phyloP scores from a whole-genome alignment of 306 rosid species.

The Pyrus bretschneideri region DNA sequence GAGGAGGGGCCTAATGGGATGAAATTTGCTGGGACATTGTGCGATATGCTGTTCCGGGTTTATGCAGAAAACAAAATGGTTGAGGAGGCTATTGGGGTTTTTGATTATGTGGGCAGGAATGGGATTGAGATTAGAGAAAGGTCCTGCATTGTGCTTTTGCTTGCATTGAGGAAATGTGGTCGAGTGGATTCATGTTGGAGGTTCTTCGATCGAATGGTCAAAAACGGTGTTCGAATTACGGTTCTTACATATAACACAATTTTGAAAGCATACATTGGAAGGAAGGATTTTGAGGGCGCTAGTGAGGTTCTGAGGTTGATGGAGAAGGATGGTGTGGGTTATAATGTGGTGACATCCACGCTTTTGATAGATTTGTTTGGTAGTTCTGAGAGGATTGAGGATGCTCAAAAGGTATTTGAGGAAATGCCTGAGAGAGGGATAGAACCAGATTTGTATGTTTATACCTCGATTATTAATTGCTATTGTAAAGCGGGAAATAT shows the following conservation, averaged over 20 bases:
- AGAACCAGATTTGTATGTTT: conserved; percentile 54
- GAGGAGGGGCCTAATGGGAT: conserved; percentile 19
- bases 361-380: conserved; percentile 56
- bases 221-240: conserved; percentile 34
- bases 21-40: conserved; percentile 37
- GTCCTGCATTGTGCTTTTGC: conserved; percentile 69
- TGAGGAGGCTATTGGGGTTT: conserved; percentile 48
- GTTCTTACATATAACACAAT: conserved; percentile 61
- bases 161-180: conserved; percentile 48
- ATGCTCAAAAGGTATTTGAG: conserved; percentile 48
- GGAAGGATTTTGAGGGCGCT: conserved; percentile 40
- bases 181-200: conserved; percentile 27
- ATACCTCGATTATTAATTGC: conserved; percentile 64
- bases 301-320: conserved; percentile 48
- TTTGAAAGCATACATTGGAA: conserved; percentile 40
- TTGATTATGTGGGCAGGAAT: conserved; percentile 33
- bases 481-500: conserved; percentile 48
- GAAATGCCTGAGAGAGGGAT: conserved; percentile 48
- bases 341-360: conserved; percentile 41
- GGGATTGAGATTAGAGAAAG: conserved; percentile 59
- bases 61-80: conserved; percentile 50
- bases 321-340: conserved; percentile 40
- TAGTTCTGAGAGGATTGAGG: conserved; percentile 34
- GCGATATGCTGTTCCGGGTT: conserved; percentile 70
- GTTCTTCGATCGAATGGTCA: conserved; percentile 58